Percentiles rank a stretch among this genome's conserved stretches.
phyloP scores from a whole-genome alignment of 371 early-diverging fungal species.

The Mucor sp. region DNA sequence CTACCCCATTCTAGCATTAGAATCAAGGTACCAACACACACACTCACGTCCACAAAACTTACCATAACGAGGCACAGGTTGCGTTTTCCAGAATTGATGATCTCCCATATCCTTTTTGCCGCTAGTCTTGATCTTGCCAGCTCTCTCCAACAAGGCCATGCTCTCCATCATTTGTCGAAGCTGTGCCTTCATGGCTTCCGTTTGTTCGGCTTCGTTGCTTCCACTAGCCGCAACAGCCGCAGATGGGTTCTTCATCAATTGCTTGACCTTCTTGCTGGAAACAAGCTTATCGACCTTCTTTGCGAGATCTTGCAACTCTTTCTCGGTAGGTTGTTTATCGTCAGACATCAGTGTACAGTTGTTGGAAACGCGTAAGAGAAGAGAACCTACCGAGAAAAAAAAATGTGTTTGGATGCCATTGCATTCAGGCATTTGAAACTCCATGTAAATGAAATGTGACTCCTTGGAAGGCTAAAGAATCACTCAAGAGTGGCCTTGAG shows the following conservation, averaged over 20 bases:
- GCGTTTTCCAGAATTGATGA: slow-evolving; percentile 97
- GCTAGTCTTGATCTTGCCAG: slow-evolving; percentile 24
- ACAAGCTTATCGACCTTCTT: slow-evolving; percentile 31
- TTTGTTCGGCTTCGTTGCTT: background rate
- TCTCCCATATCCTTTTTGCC: slow-evolving; percentile 52
- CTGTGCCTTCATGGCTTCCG: slow-evolving; percentile 36
- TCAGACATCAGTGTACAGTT: slow-evolving; percentile 3
- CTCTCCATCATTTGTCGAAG: slow-evolving; percentile 42
- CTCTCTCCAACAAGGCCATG: slow-evolving; percentile 38
- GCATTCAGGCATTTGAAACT: background rate
- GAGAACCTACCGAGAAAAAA: background rate
- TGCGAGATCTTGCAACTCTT: slow-evolving; percentile 32
- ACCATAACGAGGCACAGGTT: slow-evolving; percentile 88
- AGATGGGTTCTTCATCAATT: slow-evolving; percentile 11
- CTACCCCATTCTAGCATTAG: slow-evolving; percentile 28
- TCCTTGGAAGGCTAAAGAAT: background rate
- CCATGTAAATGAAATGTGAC: background rate
- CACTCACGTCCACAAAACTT: slow-evolving; percentile 1
- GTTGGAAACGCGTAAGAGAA: slow-evolving; percentile 1
- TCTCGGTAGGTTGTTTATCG: slow-evolving; percentile 27
- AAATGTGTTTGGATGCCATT: background rate
- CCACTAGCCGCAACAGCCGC: slow-evolving; percentile 1
- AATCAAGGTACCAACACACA: background rate
- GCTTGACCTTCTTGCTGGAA: slow-evolving; percentile 10
- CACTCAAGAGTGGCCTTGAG: background rate